Conservation (phyloP, 192 early-diverging fungal species). For the Coemansia furcata region DNA sequence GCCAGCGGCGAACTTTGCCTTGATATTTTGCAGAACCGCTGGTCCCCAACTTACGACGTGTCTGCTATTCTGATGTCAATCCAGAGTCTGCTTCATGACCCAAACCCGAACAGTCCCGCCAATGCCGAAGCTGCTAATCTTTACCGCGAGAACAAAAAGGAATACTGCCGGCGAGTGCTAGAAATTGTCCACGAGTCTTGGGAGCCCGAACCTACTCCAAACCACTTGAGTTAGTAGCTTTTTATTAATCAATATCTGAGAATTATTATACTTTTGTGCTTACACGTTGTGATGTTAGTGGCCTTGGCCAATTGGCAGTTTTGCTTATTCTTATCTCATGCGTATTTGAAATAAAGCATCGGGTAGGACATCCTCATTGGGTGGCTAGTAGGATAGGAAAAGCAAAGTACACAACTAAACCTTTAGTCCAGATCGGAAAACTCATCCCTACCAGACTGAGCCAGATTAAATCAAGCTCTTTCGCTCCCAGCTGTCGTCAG, state of each 20-base stretch:
- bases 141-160: constrained; percentile 90
- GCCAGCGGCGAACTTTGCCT: constrained; percentile 96
- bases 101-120: constrained; percentile 94
- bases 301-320: too few relatives aligned
- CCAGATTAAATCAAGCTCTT: background rate
- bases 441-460: background rate
- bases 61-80: constrained; percentile 92
- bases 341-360: too few relatives aligned
- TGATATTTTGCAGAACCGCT: constrained; percentile 97
- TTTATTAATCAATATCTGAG: too few relatives aligned
- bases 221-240: too few relatives aligned
- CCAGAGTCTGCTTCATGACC: constrained; percentile 94
- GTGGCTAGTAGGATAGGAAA: background rate
- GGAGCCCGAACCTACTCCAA: constrained; percentile 37
- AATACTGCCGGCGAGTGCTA: constrained; percentile 85
- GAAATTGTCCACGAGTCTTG: constrained; percentile 91
- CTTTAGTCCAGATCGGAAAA: background rate
- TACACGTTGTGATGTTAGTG: too few relatives aligned
- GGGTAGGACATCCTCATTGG: too few relatives aligned
- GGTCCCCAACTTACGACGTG: constrained; percentile 96
- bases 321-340: too few relatives aligned
- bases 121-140: constrained; percentile 95
- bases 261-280: too few relatives aligned
- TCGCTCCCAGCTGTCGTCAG: background rate
- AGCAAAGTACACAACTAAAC: background rate